phyloP scores from a whole-genome alignment of 768 basidiomycete species.

The Kwoniella sp. region DNA sequence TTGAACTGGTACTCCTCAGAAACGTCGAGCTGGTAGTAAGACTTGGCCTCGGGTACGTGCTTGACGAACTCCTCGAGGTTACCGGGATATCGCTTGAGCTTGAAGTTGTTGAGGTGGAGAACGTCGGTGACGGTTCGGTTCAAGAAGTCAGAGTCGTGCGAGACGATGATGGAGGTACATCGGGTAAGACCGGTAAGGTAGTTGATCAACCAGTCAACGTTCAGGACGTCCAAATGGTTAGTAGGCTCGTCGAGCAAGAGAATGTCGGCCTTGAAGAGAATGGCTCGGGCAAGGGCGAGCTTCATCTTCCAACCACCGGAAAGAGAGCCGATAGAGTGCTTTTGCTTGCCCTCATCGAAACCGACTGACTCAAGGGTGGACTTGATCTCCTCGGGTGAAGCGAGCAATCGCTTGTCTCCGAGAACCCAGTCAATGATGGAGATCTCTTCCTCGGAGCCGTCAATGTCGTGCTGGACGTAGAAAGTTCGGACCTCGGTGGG shows the following conservation, averaged over 20 bases:
- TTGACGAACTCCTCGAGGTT: slow-evolving; percentile 94
- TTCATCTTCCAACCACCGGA: slow-evolving; percentile 99
- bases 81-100: slow-evolving; percentile 90
- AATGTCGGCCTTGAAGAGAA: slow-evolving; percentile 98
- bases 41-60: slow-evolving; percentile 93
- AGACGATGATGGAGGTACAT: slow-evolving; percentile 97
- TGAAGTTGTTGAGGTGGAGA: slow-evolving; percentile 97
- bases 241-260: slow-evolving; percentile 95
- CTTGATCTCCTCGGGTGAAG: slow-evolving; percentile 68
- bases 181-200: slow-evolving; percentile 83
- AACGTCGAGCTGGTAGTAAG: slow-evolving; percentile 95
- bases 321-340: slow-evolving; percentile 78
- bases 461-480: slow-evolving; percentile 99
- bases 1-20: slow-evolving; percentile 98
- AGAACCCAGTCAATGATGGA: slow-evolving; percentile 87
- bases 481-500: slow-evolving; percentile 96
- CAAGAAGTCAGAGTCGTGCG: slow-evolving; percentile 95
- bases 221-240: slow-evolving; percentile 84
- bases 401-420: slow-evolving; percentile 78
- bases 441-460: slow-evolving; percentile 89
- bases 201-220: slow-evolving; percentile 94
- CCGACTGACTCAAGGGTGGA: slow-evolving; percentile 87
- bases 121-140: slow-evolving; percentile 98
- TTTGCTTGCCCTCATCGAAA: slow-evolving; percentile 84
- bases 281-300: slow-evolving; percentile 92